Evolutionary conservation across 306 rosid genomes (phyloP), one percentile per base, ranked within the genome.

Genomic region (Purshia tridentata): DNA sequence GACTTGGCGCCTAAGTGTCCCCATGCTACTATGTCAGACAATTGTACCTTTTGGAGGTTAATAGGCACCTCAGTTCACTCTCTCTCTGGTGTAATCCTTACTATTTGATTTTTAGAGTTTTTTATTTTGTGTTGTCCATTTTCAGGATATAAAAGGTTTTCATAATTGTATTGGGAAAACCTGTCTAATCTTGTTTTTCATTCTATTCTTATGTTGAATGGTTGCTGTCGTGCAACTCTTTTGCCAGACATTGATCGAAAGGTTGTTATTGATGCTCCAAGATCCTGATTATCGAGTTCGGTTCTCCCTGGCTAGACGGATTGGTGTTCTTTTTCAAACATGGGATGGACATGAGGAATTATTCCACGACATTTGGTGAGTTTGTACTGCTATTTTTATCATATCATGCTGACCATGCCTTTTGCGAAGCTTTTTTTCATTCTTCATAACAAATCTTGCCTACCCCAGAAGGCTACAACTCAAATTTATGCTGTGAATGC

Each of bases 321-420:
- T 91, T 49, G 82, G 88, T 74, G 88, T 93, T 80, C 98, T 93
- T 86, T 91, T 93, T 81, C 93, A 88, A 77, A 93, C 94, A 54
- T 91, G 97, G 98, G 97, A 89, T 82, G 98, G 97, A 19, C 98
- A 93, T 66, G 84, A 85, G 72, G 98, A 89, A 79, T 86, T 93
- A 68, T 93, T 93, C 82, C 86, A 86, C 54, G 98, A 93, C 86
- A 87, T 93, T 72, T 89, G 96, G 98, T 93, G 18, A 45, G 97
- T 85, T 74, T 68, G 15, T 76, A 44, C 69, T 54, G 11, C 51
- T 67, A 62, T 35, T 48, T 13, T 52, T 50, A 14, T 10, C 13
- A 37, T 68, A n/a, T 50, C 15, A 14, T 67, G 72, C 0, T 67
- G 72, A 49, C 45, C 14, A 22, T 66, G 20, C 45, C 16, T 49